phyloP scores from a whole-genome alignment of 768 basidiomycete species.

The Collybia sp. region DNA sequence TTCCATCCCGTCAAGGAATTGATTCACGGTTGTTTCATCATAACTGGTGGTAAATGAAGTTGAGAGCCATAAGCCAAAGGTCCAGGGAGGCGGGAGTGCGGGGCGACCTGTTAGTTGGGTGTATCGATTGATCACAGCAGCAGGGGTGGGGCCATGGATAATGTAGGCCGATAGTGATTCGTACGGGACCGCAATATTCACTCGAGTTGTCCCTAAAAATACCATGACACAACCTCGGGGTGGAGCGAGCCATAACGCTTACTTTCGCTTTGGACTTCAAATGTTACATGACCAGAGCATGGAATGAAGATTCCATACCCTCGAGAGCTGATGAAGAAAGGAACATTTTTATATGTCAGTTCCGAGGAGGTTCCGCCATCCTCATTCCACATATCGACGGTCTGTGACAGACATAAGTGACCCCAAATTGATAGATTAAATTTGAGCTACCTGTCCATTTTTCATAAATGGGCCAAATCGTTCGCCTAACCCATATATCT shows the following conservation, averaged over 20 bases:
- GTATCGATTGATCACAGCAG: slow-evolving; percentile 25
- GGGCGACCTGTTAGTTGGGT: slow-evolving; percentile 33
- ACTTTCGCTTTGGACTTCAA: slow-evolving; percentile 38
- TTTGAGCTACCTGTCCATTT: slow-evolving; percentile 29
- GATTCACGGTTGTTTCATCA: slow-evolving; percentile 36
- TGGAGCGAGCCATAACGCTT: slow-evolving; percentile 10
- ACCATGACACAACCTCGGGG: slow-evolving; percentile 13
- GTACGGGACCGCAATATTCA: slow-evolving; percentile 31
- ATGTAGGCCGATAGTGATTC: slow-evolving; percentile 34
- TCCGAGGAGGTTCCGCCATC: slow-evolving; percentile 39
- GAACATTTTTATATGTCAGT: slow-evolving; percentile 28
- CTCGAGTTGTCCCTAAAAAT: slow-evolving; percentile 16
- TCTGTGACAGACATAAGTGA: slow-evolving; percentile 7
- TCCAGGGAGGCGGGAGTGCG: slow-evolving; percentile 42
- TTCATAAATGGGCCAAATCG: slow-evolving; percentile 42
- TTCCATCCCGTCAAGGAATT: slow-evolving; percentile 41
- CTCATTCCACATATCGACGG: slow-evolving; percentile 38
- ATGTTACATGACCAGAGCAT: slow-evolving; percentile 39
- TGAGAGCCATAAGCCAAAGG: slow-evolving; percentile 44
- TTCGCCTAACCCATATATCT: slow-evolving; percentile 43
- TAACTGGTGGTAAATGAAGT: slow-evolving; percentile 44
- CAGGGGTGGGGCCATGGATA: slow-evolving; percentile 32
- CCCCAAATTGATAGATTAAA: neutral
- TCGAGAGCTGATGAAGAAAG: slow-evolving; percentile 31
- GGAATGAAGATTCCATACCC: slow-evolving; percentile 47